Evolutionary conservation across 768 basidiomycete species (phyloP).

Genomic region (Tephrocybe sp.): DNA sequence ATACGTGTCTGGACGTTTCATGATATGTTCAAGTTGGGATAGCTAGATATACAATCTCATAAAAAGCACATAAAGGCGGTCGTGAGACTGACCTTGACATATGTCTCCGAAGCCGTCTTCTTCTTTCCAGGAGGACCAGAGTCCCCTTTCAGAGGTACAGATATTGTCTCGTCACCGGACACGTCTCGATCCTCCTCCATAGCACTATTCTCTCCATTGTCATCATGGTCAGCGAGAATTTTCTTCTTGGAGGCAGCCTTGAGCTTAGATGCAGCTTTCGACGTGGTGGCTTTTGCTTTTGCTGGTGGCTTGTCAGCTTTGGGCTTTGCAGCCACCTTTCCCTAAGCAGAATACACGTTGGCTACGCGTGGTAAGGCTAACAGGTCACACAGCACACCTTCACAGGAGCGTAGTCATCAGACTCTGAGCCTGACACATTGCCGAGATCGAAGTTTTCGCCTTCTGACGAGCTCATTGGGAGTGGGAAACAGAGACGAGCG

Average conservation of each 20-base stretch:
- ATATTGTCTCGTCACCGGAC: constrained; percentile 35
- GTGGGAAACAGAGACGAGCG: neutral
- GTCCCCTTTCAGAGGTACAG: constrained; percentile 22
- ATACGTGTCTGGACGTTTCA: constrained; percentile 92
- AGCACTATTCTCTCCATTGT: constrained; percentile 53
- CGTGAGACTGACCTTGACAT: constrained; percentile 68
- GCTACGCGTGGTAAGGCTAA: constrained; percentile 6
- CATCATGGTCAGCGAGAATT: constrained; percentile 62
- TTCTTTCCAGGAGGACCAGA: constrained; percentile 50
- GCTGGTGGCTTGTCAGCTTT: constrained; percentile 41
- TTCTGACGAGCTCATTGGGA: constrained; percentile 72
- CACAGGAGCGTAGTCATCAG: constrained; percentile 65
- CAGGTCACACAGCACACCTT: constrained; percentile 38
- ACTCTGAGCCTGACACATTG: constrained; percentile 60
- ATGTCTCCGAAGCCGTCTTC: constrained; percentile 90
- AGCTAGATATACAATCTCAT: constrained; percentile 49
- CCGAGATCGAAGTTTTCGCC: constrained; percentile 67
- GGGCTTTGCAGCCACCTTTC: constrained; percentile 37
- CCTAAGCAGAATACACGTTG: constrained; percentile 8
- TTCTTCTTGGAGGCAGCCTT: constrained; percentile 70
- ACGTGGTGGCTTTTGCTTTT: constrained; percentile 40
- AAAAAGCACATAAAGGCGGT: neutral
- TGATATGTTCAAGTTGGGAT: constrained; percentile 91
- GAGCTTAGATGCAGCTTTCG: constrained; percentile 46
- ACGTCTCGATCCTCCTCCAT: constrained; percentile 42